phyloP scores from a whole-genome alignment of 139 green algal species.

The Axilococcus clingmanii region DNA sequence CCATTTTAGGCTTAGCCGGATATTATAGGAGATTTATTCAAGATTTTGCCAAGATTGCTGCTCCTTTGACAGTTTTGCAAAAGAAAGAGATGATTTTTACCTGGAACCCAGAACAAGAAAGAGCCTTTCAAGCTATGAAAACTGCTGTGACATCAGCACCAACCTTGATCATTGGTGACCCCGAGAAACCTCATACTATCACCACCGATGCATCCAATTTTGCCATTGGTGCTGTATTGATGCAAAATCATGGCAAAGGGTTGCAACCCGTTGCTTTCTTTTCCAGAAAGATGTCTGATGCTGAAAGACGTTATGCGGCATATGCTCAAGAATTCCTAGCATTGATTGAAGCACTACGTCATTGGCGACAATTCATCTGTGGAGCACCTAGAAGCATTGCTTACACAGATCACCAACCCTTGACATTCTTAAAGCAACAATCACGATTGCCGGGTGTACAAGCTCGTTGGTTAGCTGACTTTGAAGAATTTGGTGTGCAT shows the following conservation, averaged over 20 bases:
- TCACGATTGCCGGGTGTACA: background rate
- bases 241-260: constrained; percentile 2
- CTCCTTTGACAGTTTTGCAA: constrained; percentile 25
- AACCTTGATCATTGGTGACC: background rate
- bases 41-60: constrained; percentile 21
- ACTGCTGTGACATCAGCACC: background rate
- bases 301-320: constrained; percentile 34
- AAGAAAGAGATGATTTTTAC: constrained; percentile 15
- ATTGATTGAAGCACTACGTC: constrained; percentile 14
- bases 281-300: constrained; percentile 12
- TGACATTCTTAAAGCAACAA: constrained; percentile 18
- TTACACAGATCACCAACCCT: constrained; percentile 30
- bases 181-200: background rate
- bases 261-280: constrained; percentile 27
- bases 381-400: background rate
- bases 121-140: constrained; percentile 14
- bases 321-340: constrained; percentile 38
- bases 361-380: constrained; percentile 35
- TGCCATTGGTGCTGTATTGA: background rate
- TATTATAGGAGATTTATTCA: constrained; percentile 41
- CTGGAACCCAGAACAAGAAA: constrained; percentile 9
- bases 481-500: constrained; percentile 10
- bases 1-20: constrained; percentile 45
- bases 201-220: background rate
- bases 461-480: constrained; percentile 17